A percentile compares a stretch with the other conserved stretches of the same genome.
Evolutionary conservation across 768 basidiomycete genomes (phyloP).

Genomic region (Hirschioporus abietinus): DNA sequence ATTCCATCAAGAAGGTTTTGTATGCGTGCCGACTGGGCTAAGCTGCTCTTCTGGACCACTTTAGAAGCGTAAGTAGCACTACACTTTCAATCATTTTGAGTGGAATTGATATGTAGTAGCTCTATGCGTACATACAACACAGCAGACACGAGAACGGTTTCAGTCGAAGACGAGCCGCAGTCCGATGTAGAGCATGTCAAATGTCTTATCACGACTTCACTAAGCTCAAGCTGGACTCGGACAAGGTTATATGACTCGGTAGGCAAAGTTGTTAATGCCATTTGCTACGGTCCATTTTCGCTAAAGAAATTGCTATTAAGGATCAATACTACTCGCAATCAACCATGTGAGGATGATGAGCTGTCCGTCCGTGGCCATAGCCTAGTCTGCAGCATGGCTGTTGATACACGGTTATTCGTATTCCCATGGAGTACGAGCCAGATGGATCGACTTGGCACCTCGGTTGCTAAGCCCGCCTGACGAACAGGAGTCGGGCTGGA

Average conservation of each 20-base stretch:
- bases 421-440: not conserved
- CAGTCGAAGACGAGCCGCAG: conserved; percentile 79
- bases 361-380: not conserved
- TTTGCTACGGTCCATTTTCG: conserved; percentile 3
- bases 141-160: conserved; percentile 86
- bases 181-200: conserved; percentile 88
- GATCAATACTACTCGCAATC: conserved; percentile 95
- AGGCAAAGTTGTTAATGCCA: conserved; percentile 21
- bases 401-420: not conserved
- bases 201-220: conserved; percentile 78
- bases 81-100: not conserved
- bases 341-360: conserved; percentile 47
- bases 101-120: conserved; percentile 41
- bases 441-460: not conserved
- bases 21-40: conserved; percentile 88
- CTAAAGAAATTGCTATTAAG: conserved; percentile 31
- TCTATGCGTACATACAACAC: conserved; percentile 87
- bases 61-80: conserved; percentile 58
- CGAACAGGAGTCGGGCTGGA: too few species aligned
- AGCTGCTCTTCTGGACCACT: conserved; percentile 90
- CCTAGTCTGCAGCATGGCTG: not conserved
- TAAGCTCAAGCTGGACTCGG: conserved; percentile 93
- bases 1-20: conserved; percentile 98
- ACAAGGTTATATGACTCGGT: conserved; percentile 95
- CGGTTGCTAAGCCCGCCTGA: not conserved